Evolutionary conservation across 2,329 filamentous ascomycete genomes (phyloP).

Genomic region (Nigrospora osmanthi): DNA sequence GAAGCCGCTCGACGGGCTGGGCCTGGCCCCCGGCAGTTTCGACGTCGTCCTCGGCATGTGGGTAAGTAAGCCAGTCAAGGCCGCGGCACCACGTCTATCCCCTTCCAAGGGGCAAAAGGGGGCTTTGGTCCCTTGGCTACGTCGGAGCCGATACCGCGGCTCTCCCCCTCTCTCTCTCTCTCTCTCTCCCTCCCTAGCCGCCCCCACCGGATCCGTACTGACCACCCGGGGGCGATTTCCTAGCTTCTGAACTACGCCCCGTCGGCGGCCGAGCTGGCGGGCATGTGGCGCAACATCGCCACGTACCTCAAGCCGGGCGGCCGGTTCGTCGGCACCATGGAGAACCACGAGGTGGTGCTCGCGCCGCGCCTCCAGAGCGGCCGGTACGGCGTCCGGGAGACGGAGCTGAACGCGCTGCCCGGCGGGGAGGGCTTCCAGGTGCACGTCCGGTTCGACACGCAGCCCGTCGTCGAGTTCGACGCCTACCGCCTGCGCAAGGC

Average conservation of each 20-base stretch:
- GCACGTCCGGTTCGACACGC: neutral
- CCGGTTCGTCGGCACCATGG: slow-evolving; percentile 2
- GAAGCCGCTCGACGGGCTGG: neutral
- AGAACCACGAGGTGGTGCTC: slow-evolving; percentile 1
- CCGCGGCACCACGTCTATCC: too few relatives aligned
- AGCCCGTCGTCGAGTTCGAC: slow-evolving; percentile 1
- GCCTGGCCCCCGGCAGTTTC: neutral
- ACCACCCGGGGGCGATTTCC: too few relatives aligned
- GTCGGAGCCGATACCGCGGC: too few relatives aligned
- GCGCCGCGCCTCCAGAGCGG: neutral
- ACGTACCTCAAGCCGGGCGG: slow-evolving; percentile 3
- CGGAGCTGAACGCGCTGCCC: neutral
- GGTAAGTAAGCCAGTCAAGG: neutral
- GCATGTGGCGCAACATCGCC: slow-evolving; percentile 3
- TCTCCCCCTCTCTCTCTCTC: too few relatives aligned
- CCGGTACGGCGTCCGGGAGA: slow-evolving; percentile 2
- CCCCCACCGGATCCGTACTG: too few relatives aligned
- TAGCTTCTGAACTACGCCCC: slow-evolving; percentile 2
- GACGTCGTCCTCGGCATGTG: slow-evolving; percentile 2
- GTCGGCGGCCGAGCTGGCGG: neutral
- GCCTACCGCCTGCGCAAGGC: slow-evolving; percentile 1
- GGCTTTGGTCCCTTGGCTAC: too few relatives aligned
- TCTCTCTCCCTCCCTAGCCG: too few relatives aligned
- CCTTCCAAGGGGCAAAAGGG: too few relatives aligned
- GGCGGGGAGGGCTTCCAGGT: neutral